Base-by-base conservation (phyloP, 139 green algal genomes). In the Parachlorella kessleri region DNA sequence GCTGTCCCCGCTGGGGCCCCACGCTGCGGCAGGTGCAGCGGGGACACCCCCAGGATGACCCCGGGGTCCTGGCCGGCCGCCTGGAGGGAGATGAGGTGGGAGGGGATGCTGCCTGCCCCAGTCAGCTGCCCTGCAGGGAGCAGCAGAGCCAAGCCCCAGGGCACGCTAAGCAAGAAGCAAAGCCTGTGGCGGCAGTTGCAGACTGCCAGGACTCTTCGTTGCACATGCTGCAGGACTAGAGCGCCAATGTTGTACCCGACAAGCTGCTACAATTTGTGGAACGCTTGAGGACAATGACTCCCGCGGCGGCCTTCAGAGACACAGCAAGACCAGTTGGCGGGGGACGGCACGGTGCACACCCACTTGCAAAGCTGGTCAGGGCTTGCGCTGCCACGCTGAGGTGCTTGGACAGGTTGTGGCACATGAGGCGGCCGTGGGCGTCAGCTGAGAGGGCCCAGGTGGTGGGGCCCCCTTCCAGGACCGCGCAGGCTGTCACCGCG, bases 371-470 rank as follows among this genome's bases (percentile, higher is more conserved):
- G 39, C 76, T 77, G 63, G 77, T 76, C 39, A 86, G 41, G 36
- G 81, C 82, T 0, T 72, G 75, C 36, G 72, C 77, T 6, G 82
- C 64, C 39, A 80, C 40, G 39, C 53, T 76, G 42, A 87, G 54
- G 65, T 78, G 70, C 3, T 38, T 28, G 41, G 18, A 71, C 10
- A 87, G 18, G 63, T 83, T 84, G 80, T 87, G 82, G 38, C 14
- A 39, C 63, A 87, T 76, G 33, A 87, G 66, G 42, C 82, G 59
- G 66, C 77, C 77, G 40, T 87, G 77, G 0, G 76, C 66, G 37
- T 87, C 82, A 1, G 71, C 63, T 3, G 82, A 78, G 18, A 84
- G 40, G 26, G 70, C 71, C 82, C 82, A 87, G 2, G 77, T 83
- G 26, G 75, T 59, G 42, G 32, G 28, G 38, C 73, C 63, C 55